Base-by-base conservation (phyloP, 2,329 filamentous ascomycete species). In the Colletotrichum lindemuthianum region DNA sequence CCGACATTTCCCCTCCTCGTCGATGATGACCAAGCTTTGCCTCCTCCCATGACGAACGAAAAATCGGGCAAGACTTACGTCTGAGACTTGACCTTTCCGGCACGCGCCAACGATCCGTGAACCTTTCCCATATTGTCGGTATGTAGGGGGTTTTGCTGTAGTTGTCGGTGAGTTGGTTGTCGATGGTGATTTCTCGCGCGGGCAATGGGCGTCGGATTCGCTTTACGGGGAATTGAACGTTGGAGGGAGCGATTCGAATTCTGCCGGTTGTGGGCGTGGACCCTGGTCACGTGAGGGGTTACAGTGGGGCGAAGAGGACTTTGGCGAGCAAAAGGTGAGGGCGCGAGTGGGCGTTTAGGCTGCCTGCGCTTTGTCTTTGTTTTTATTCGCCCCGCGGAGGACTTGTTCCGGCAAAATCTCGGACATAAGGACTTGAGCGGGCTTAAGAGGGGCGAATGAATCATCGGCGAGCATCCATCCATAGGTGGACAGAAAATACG, bases 51-150 rank as follows among this genome's bases (percentile, higher is more conserved):
- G n/a, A 53, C 10, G 10, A 41, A 40, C 13, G 34, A 13, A 37
- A n/a, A 49, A 37, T 41, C 40, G 51, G 59, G 47, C 47, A 52
- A 65, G 58, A 65, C 63, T 65, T 65, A 65, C 91, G 92, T 95
- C 84, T 95, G 92, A 85, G 92, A 95, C 91, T 97, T 96, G 90
- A 97, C 93, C 89, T 97, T 97, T 86, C 93, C 93, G 58, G 92
- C 92, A 93, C 92, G 92, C 82, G 92, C 92, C 84, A 96, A 91
- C 80, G 92, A 96, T 82, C 92, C 92, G 90, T 95, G 92, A 83
- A 95, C 75, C 70, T 77, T 77, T 72, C 75, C 75, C 75, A 77
- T 70, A 71, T 66, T 67, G 67, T 67, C 60, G 69, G 70, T 69
- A 63, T 65, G 61, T 24, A 58, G 67, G 58, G 66, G 66, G 64